Evolutionary conservation across 179 eudicot genomes (phyloP).

Genomic region (Silene vulgaris): DNA sequence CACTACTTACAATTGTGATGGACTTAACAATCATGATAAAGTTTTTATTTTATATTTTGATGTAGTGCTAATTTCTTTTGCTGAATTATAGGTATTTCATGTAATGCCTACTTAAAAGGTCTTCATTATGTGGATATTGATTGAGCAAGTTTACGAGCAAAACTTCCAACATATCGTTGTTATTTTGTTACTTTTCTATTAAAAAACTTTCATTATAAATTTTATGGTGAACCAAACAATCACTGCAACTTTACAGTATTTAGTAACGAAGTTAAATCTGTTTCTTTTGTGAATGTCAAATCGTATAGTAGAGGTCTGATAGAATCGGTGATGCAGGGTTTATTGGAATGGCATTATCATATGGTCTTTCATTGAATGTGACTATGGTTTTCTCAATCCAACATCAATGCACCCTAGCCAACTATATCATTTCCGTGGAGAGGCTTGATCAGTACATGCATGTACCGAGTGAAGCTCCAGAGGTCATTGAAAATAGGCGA

Average conservation of each 20-base stretch:
- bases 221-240: neutral
- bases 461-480: conserved; percentile 75
- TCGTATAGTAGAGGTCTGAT: neutral
- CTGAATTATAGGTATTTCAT: no score
- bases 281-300: neutral
- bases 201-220: neutral
- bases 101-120: no score
- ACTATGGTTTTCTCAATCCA: conserved; percentile 56
- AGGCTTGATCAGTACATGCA: conserved; percentile 71
- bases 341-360: conserved; percentile 72
- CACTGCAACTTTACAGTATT: neutral
- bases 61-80: no score
- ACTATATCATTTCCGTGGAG: conserved; percentile 66
- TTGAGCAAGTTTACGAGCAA: neutral
- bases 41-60: no score
- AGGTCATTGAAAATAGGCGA: conserved; percentile 48
- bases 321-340: conserved; percentile 41
- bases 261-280: neutral
- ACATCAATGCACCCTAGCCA: conserved; percentile 58
- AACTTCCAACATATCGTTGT: neutral
- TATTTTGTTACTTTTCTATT: neutral
- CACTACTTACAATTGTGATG: no score
- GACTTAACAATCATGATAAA: no score
- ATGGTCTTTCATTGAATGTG: conserved; percentile 64
- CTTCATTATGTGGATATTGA: no score